These are phyloP conservation scores for Monosporascus sp. DNA, from an alignment of 2,329 filamentous ascomycete genomes.

Conservation along the genomic window DNA sequence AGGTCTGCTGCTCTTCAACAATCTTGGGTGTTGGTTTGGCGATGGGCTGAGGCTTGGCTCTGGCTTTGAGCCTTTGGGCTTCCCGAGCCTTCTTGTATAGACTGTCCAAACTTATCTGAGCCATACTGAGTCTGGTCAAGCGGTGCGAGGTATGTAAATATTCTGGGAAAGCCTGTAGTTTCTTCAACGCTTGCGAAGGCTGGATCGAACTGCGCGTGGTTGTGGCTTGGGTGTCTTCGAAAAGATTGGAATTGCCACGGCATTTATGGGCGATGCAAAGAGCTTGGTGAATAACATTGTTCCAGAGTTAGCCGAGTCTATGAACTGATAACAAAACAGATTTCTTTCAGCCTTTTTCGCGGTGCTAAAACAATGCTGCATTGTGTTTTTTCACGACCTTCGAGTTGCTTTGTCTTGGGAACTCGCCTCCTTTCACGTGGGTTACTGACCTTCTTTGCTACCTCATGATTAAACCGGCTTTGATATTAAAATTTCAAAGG, in stretches of 20 bases:
- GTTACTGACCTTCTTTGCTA: neutral
- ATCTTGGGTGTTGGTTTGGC: too few species aligned
- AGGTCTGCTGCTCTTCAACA: too few species aligned
- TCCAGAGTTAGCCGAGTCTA: neutral
- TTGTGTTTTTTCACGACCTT: neutral
- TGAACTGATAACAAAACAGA: neutral
- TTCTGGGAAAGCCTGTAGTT: too few species aligned
- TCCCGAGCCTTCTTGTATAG: too few species aligned
- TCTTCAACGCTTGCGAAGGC: too few species aligned
- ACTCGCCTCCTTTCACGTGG: neutral
- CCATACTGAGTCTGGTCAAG: too few species aligned
- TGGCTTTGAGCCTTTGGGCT: too few species aligned
- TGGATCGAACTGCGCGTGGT: too few species aligned
- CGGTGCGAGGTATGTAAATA: too few species aligned
- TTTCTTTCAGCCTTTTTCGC: neutral
- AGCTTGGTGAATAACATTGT: neutral
- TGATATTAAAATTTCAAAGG: neutral
- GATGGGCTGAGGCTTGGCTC: too few species aligned
- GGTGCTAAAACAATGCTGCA: neutral
- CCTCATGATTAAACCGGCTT: neutral
- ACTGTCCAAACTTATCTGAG: too few species aligned
- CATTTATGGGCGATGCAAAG: neutral
- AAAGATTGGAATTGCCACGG: neutral
- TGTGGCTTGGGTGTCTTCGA: neutral
- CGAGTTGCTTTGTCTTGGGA: neutral